Base-by-base conservation (phyloP, 2,329 filamentous ascomycete species). In the Fusarium zealandicum region DNA sequence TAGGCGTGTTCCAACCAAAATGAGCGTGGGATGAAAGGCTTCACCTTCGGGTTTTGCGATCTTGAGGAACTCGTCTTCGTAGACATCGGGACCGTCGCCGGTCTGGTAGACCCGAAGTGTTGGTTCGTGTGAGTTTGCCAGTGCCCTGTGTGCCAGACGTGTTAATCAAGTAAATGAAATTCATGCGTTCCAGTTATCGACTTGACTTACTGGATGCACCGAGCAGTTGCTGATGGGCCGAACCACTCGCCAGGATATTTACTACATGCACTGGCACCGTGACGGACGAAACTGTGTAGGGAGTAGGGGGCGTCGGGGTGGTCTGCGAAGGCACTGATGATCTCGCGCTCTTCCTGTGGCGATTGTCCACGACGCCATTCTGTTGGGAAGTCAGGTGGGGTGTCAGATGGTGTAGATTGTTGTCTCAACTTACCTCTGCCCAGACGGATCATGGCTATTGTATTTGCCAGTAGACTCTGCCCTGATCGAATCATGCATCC, bases 191-290 rank as follows among this genome's bases (percentile, higher is more conserved):
- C n/a, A 12, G 11, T 17, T 18, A 7, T 25, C 22, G 13, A 10
- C n/a, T 16, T 20, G n/a, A 75, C 89, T 72, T 78, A 96, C 92
- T 95, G 89, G 63, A 99, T 97, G 73, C 95, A 98, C 51, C 89
- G 86, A 39, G 95, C 93, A 9, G 95, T 96, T 6, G 95, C 95
- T 14, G 92, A 97, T n/a, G 95, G 95, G 0, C 95, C 95, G 75
- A 99, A 99, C 95, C 95, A 99, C 75, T 98, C 92, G 31, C 95
- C 95, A 0, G 95, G 95, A 69, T 96, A 90, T 74, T 96, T 98
- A 4, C 92, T 93, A 73, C 95, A 99, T 3, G 89, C 88, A 30
- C 83, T 81, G 18, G 92, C 92, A 14, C 95, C 95, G 66, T 96
- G 90, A 46, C 88, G 82, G 30, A 99, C 95, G 69, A 99, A 99